These are phyloP conservation scores for Fusarium camptoceras DNA, from an alignment of 2,329 filamentous ascomycete genomes.

Conservation along the genomic window DNA sequence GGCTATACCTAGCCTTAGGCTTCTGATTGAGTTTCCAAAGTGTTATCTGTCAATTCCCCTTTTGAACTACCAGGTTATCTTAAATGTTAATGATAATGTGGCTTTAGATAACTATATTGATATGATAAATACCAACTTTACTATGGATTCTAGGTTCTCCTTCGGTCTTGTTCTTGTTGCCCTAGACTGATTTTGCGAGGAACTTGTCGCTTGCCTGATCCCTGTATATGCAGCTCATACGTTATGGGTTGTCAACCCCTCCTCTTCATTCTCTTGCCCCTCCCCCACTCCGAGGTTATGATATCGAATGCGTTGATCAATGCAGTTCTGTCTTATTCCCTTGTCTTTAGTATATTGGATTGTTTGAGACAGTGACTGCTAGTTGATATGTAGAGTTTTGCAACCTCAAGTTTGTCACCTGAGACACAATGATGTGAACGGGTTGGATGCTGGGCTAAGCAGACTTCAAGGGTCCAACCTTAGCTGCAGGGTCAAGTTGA, in stretches of 20 bases:
- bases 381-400: not conserved
- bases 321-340: conserved; percentile 17
- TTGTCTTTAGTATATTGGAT: not conserved
- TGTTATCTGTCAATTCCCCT: not conserved
- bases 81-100: not conserved
- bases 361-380: not conserved
- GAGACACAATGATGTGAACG: not conserved
- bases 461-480: not conserved
- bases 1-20: not conserved
- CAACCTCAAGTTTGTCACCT: not conserved
- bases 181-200: not conserved
- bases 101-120: not conserved
- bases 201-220: conserved; percentile 1
- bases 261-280: conserved; percentile 5
- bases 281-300: conserved; percentile 17
- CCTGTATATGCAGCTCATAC: conserved; percentile 15
- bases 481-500: conserved; percentile 10
- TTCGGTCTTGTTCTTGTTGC: not conserved
- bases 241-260: not conserved
- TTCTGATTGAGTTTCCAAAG: not conserved
- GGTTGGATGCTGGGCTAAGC: not conserved
- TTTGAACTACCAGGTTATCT: not conserved
- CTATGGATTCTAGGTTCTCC: not conserved
- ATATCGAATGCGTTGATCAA: not conserved
- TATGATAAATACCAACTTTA: not conserved